These are phyloP conservation scores for Globomyces sp. DNA, from an alignment of 371 early-diverging fungal genomes.

Conservation along the genomic window DNA sequence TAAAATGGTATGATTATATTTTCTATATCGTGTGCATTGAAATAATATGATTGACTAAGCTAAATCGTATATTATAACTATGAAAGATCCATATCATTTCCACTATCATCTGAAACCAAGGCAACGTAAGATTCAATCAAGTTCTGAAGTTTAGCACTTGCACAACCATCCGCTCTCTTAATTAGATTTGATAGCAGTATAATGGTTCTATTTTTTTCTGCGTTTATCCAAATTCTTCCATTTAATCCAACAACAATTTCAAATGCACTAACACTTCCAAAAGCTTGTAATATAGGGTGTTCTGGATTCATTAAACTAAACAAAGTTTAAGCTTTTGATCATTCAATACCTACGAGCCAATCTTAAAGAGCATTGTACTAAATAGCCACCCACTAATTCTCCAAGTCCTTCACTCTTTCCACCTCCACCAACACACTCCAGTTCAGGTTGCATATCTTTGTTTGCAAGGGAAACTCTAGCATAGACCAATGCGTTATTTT, in stretches of 20 bases:
- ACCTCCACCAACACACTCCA: slow-evolving; percentile 81
- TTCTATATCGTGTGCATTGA: too few relatives aligned
- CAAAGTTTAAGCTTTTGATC: too few relatives aligned
- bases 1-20: background rate
- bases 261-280: slow-evolving; percentile 76
- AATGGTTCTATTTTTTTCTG: slow-evolving; percentile 32
- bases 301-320: slow-evolving; percentile 70
- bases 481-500: slow-evolving; percentile 78
- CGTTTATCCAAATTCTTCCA: slow-evolving; percentile 89
- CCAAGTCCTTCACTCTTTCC: slow-evolving; percentile 80
- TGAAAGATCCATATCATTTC: too few relatives aligned
- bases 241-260: slow-evolving; percentile 91
- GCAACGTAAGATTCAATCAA: too few relatives aligned
- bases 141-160: too few relatives aligned
- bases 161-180: too few relatives aligned
- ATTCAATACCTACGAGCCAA: slow-evolving; percentile 60
- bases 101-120: too few relatives aligned
- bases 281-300: slow-evolving; percentile 60
- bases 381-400: slow-evolving; percentile 67
- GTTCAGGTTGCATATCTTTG: slow-evolving; percentile 94
- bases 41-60: too few relatives aligned
- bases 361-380: slow-evolving; percentile 72
- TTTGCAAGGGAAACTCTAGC: slow-evolving; percentile 82
- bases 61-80: too few relatives aligned
- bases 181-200: too few relatives aligned